Evolutionary conservation across 768 basidiomycete genomes (phyloP), one percentile per base, ranked within the genome.

Genomic region (Termitomyces sp.): DNA sequence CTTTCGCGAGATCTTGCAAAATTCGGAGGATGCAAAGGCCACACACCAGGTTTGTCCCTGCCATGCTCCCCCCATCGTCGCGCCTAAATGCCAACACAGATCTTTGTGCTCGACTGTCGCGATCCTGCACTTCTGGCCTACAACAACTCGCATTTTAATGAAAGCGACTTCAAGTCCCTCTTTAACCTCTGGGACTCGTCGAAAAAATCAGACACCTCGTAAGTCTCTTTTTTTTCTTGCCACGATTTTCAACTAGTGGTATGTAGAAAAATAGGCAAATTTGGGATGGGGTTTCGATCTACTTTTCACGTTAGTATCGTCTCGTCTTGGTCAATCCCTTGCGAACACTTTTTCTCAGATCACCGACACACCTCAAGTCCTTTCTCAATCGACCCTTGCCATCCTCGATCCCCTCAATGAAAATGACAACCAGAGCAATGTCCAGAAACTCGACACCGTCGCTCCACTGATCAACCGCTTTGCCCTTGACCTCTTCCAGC

Each of bases 1-100:
- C 3, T 65, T 81, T 16, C 71, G 78, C 6, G 81, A 82, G 54
- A 45, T 80, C 0, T 26, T 80, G 2, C 78, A 79, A 64, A 82
- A 82, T 54, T 76, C 79, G 0, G 79, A 81, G 46, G 81, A 82
- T 63, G 79, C 80, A 0, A 66, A 70, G n/a, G 81, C 79, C 11
- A 67, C 65, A 0, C 68, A 71, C 30, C 79, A 80, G 71, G 79
- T 77, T 10, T 3, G n/a, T 40, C n/a, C 40, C 40, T 41, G n/a
- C 9, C 8, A n/a, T 1, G 2, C 38, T 18, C 40, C 30, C 3
- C 3, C 9, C 40, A 0, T 20, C 9, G 40, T n/a, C 40, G 16
- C 16, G 16, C 40, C 9, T 41, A 41, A 41, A 4, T 5, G 3
- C 9, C 9, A 8, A 10, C 10, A 1, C 22, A 82, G 77, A 63